Base-by-base conservation (phyloP, 2,329 filamentous ascomycete genomes). In the Apiospora marii region DNA sequence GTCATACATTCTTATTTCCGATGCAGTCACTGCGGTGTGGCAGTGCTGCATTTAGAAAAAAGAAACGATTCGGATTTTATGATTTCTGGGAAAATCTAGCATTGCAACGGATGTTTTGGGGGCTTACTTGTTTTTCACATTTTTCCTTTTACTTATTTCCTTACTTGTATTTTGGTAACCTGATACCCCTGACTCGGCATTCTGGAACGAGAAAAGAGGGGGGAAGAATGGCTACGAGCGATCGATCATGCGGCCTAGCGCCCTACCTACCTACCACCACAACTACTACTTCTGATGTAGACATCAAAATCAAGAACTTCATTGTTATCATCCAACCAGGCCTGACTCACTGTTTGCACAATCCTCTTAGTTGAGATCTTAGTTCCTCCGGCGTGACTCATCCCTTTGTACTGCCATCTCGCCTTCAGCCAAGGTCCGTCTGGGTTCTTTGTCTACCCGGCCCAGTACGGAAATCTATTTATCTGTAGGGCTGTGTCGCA, bases 91-190 rank as follows among this genome's bases (percentile, higher is more conserved):
- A 53, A 53, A 53, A 30, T 30, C 24, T 53, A 7, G 53, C 53
- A 61, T 37, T 61, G 51, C 51, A 58, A 58, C 51, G 53, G 53
- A 37, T 61, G 53, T 61, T 61, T 61, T 61, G 53, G 53, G 53
- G 30, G 53, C 30, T 10, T 22, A 16, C 12, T 61, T 37, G 30
- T 61, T 61, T 37, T 37, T 61, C 22, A 19, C 16, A n/a, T 61
- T 22, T 10, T 61, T 22, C 4, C 27, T 30, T 30, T 30, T 2
- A 30, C 27, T 22, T 37, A 22, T 61, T 61, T 61, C 16, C 53
- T 34, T 61, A 10, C 5, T 61, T 27, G 6, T 37, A 3, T n/a
- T 64, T 64, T 64, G 58, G 58, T 41, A 41, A 64, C 58, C 53
- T 64, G 58, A 64, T 41, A 64, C 58, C 58, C 58, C 58, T 22